A percentile compares a stretch with the other conserved stretches of the same genome.
These are phyloP conservation scores for Arxiozyma slooffiae DNA, from an alignment of 1,139 yeast species.

Conservation along the genomic window DNA sequence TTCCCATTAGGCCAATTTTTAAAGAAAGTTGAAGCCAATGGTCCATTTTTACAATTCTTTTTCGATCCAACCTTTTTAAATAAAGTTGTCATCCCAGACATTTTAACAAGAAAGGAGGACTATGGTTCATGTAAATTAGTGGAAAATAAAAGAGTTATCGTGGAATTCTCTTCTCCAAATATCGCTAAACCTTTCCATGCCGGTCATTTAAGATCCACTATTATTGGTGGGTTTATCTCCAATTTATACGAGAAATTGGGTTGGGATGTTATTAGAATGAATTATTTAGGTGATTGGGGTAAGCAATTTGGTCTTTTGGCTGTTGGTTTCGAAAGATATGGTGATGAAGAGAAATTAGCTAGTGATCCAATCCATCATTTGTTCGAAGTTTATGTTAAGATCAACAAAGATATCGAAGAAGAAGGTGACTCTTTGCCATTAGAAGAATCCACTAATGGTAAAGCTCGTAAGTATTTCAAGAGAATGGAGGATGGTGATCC, in stretches of 20 bases:
- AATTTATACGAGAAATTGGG: conserved; percentile 86
- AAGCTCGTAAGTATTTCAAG: conserved; percentile 82
- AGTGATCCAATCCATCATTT: conserved; percentile 87
- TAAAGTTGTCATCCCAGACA: conserved; percentile 61
- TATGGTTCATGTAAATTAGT: conserved; percentile 79
- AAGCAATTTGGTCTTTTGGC: conserved; percentile 96
- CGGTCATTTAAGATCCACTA: conserved; percentile 95
- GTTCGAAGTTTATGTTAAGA: conserved; percentile 84
- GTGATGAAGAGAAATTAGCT: conserved; percentile 61
- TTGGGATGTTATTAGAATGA: conserved; percentile 81
- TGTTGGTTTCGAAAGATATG: conserved; percentile 80
- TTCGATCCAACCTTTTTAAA: conserved; percentile 58
- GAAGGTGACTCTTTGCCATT: conserved; percentile 61
- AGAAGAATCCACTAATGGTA: conserved; percentile 52
- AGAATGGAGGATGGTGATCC: conserved; percentile 91
- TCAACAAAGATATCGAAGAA: conserved; percentile 66
- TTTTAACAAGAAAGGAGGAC: conserved; percentile 46
- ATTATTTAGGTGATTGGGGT: conserved; percentile 99
- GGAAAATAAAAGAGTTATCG: conserved; percentile 56
- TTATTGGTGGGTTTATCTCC: conserved; percentile 93
- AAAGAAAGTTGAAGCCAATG: conserved; percentile 67
- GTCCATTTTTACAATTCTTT: conserved; percentile 86
- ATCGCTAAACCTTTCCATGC: conserved; percentile 99
- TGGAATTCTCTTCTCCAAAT: conserved; percentile 95
- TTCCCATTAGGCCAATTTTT: conserved; percentile 62